phyloP scores from a whole-genome alignment of 129 eudicot genomes.

The Scalesia atractyloides region DNA sequence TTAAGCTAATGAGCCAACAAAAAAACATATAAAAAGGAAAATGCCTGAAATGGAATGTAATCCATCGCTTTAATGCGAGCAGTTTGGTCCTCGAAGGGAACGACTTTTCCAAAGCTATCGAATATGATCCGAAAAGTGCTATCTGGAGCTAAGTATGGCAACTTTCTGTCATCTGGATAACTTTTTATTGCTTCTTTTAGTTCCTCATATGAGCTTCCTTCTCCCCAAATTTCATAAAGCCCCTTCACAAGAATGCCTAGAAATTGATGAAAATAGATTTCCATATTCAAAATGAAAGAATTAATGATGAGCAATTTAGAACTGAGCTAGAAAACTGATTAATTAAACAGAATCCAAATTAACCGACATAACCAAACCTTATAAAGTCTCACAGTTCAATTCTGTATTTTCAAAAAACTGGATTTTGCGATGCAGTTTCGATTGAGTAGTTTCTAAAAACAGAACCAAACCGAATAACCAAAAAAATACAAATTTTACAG shows the following conservation, averaged over 20 bases:
- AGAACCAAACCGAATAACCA: no score
- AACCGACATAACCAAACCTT: no score
- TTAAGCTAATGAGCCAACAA: background rate
- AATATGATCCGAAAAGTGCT: conserved; percentile 68
- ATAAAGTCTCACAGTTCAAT: no score
- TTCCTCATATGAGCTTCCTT: conserved; percentile 72
- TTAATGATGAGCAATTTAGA: no score
- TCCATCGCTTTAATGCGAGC: conserved; percentile 59
- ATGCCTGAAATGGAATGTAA: conserved; percentile 87
- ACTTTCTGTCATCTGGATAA: conserved; percentile 77
- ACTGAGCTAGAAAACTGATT: no score
- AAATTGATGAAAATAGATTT: background rate
- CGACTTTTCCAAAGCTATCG: conserved; percentile 77
- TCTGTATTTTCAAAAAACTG: no score
- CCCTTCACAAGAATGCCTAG: conserved; percentile 99
- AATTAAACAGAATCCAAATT: no score
- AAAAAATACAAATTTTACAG: no score
- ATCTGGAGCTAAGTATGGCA: conserved; percentile 68
- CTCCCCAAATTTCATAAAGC: conserved; percentile 98
- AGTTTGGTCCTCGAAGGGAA: conserved; percentile 70
- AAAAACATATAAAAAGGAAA: background rate
- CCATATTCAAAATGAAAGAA: background rate
- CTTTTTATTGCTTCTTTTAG: conserved; percentile 76
- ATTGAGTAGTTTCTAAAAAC: no score
- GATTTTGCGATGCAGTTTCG: no score